These are phyloP conservation scores for Pythium rhizo-oryzae DNA, from an alignment of 352 stramenopile genomes.

Conservation along the genomic window DNA sequence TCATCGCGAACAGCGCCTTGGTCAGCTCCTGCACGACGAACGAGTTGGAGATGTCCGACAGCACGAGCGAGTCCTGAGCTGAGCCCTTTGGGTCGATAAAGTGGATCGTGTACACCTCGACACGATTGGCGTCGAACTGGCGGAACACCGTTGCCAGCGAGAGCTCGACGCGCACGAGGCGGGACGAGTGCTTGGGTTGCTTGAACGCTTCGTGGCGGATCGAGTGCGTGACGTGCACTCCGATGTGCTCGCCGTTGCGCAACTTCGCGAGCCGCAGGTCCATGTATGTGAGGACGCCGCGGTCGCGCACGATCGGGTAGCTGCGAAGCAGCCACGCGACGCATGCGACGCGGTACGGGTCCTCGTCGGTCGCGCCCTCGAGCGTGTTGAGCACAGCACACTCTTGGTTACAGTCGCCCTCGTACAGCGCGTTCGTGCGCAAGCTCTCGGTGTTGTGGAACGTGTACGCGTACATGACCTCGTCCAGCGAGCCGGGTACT, in stretches of 20 bases:
- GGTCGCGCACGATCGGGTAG: constrained; percentile 22
- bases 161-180: constrained; percentile 43
- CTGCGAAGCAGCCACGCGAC: constrained; percentile 47
- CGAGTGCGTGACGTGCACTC: constrained; percentile 53
- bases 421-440: constrained; percentile 41
- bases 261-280: constrained; percentile 20
- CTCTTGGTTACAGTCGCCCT: constrained; percentile 42
- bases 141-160: constrained; percentile 47
- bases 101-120: constrained; percentile 53
- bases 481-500: constrained; percentile 48
- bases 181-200: constrained; percentile 24
- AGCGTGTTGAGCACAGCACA: constrained; percentile 45
- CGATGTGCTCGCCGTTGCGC: constrained; percentile 44
- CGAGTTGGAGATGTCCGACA: constrained; percentile 5
- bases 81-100: constrained; percentile 30
- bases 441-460: constrained; percentile 38
- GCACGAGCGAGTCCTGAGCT: constrained; percentile 2
- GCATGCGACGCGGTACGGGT: constrained; percentile 53
- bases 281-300: constrained; percentile 25
- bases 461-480: constrained; percentile 51
- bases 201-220: constrained; percentile 47
- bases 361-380: constrained; percentile 29
- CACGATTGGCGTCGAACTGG: constrained; percentile 37
- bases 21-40: constrained; percentile 33
- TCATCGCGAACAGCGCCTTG: constrained; percentile 18